These are phyloP conservation scores for Pestalotiopsis fici DNA, from an alignment of 2,329 filamentous ascomycete species.

Conservation along the genomic window DNA sequence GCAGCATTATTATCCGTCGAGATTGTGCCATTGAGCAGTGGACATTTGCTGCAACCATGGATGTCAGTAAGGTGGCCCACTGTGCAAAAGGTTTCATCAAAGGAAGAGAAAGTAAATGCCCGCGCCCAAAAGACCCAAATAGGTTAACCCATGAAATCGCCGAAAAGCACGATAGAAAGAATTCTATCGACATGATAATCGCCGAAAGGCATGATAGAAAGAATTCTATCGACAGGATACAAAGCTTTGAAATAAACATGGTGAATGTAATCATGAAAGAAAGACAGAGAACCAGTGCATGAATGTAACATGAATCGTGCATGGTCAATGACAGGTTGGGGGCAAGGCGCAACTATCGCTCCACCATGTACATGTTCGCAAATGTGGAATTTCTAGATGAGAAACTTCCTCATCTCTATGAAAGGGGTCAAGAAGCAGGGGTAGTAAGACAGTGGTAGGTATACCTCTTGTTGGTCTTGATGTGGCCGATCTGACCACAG, in stretches of 20 bases:
- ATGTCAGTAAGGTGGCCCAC: conserved; percentile 25
- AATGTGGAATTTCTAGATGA: neutral
- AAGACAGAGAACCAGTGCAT: too few species aligned
- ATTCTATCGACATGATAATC: too few species aligned
- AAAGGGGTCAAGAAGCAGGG: neutral
- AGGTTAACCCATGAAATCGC: too few species aligned
- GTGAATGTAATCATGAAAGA: too few species aligned
- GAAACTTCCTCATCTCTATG: neutral
- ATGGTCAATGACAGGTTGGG: too few species aligned
- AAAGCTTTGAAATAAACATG: too few species aligned
- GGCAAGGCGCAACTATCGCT: too few species aligned
- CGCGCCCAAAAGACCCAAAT: too few species aligned
- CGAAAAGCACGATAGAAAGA: too few species aligned
- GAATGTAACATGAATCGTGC: too few species aligned
- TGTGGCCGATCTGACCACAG: conserved; percentile 94
- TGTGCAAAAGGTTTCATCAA: conserved; percentile 1
- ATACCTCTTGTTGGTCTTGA: conserved; percentile 99
- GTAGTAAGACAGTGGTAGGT: conserved; percentile 33
- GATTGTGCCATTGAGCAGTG: conserved; percentile 82
- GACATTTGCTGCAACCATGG: conserved; percentile 57
- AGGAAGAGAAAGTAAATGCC: neutral
- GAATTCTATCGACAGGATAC: too few species aligned
- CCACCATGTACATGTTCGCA: neutral
- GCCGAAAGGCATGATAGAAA: too few species aligned
- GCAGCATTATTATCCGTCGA: conserved; percentile 58